Conservation (phyloP, 225 moss, liverwort and hornwort genomes). For the Pseudoscleropodium purum region DNA sequence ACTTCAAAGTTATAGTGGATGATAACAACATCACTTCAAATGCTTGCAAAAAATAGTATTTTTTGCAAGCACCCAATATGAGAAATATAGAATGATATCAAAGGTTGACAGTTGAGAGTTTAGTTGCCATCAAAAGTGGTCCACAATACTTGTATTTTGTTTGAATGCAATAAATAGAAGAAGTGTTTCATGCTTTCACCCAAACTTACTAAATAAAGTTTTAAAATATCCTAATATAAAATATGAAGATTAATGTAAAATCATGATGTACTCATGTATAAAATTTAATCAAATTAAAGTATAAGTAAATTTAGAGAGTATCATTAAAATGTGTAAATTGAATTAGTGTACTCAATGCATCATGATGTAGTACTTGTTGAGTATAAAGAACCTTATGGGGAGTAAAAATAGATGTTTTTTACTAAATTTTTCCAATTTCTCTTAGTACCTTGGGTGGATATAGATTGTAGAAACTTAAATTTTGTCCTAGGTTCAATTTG, state of each 20-base stretch:
- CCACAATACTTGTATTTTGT: background rate
- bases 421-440: background rate
- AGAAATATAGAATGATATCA: too few species aligned
- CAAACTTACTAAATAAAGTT: background rate
- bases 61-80: too few species aligned
- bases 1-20: too few species aligned
- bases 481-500: background rate
- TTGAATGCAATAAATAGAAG: background rate
- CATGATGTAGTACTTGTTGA: background rate
- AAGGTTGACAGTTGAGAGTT: too few species aligned
- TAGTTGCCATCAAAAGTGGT: background rate
- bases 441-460: too few species aligned
- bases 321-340: background rate
- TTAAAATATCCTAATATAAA: background rate
- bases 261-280: too few species aligned
- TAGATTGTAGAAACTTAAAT: background rate
- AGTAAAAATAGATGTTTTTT: background rate
- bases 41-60: too few species aligned
- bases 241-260: background rate
- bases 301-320: background rate
- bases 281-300: too few species aligned
- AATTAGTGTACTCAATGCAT: background rate
- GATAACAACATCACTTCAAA: too few species aligned
- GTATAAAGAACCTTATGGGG: background rate
- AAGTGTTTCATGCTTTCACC: background rate